These are phyloP conservation scores for Cynanchum wilfordii DNA, from an alignment of 257 asterid genomes.

Conservation along the genomic window DNA sequence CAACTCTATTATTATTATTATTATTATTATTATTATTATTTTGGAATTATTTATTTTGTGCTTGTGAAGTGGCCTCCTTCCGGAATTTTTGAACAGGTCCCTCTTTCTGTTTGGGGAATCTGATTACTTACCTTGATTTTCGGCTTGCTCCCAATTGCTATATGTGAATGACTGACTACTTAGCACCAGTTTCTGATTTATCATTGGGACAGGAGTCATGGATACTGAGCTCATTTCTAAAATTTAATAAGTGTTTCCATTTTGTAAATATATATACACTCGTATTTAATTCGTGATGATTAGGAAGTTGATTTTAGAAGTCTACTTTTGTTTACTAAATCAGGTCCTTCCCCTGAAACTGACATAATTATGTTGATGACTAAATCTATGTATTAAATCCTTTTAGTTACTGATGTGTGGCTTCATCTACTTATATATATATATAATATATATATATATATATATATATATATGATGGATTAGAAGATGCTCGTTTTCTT, in stretches of 20 bases:
- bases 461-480: not conserved
- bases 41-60: not conserved
- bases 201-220: not conserved
- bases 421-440: not conserved
- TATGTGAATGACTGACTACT: too few relatives aligned
- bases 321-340: not conserved
- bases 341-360: not conserved
- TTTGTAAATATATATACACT: not conserved
- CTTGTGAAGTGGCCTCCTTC: not conserved
- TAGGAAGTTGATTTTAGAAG: not conserved
- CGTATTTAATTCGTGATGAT: not conserved
- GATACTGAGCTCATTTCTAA: not conserved
- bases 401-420: not conserved
- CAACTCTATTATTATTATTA: too few relatives aligned
- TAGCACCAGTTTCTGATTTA: not conserved
- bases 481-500: not conserved
- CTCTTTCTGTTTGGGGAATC: not conserved
- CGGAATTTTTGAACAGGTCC: not conserved
- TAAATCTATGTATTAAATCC: not conserved
- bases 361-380: not conserved
- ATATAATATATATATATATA: too few relatives aligned
- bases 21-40: too few relatives aligned
- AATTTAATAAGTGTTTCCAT: not conserved
- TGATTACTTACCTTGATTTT: not conserved
- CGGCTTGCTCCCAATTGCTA: not conserved